Evolutionary conservation across 2,329 filamentous ascomycete genomes (phyloP).

Genomic region (Nothopassalora personata): DNA sequence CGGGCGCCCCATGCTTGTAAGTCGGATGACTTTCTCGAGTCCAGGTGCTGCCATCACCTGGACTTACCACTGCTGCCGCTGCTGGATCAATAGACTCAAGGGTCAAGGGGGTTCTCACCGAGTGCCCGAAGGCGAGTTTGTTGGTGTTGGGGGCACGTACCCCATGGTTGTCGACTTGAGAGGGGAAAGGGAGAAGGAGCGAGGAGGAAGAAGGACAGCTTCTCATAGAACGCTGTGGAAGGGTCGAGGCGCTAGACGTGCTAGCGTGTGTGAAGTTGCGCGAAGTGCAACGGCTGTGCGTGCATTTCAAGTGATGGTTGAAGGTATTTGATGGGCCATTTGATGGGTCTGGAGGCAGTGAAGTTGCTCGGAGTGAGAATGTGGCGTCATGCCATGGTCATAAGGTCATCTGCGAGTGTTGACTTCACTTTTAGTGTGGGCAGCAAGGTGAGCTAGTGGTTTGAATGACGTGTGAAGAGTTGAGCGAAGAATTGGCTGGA

Average conservation of each 20-base stretch:
- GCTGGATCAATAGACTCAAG: neutral
- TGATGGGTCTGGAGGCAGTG: neutral
- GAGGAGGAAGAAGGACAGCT: neutral
- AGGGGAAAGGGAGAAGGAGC: neutral
- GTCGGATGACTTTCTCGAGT: neutral
- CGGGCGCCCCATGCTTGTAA: neutral
- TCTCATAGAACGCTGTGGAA: neutral
- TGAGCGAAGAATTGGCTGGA: no score
- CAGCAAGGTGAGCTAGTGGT: no score
- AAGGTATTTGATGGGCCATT: neutral
- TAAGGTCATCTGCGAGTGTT: no score
- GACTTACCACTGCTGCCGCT: neutral
- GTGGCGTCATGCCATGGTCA: no score
- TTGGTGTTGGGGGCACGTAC: neutral
- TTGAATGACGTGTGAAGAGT: no score
- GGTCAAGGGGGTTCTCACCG: neutral
- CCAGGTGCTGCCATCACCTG: neutral
- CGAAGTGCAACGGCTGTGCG: neutral
- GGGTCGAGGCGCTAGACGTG: neutral
- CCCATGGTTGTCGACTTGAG: no score
- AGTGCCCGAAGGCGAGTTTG: neutral
- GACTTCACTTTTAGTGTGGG: no score
- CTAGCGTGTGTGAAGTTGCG: neutral
- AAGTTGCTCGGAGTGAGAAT: no score
- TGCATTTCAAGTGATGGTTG: neutral